phyloP scores from a whole-genome alignment of 148 eudicot genomes.

The Vaccinium myrtillus region DNA sequence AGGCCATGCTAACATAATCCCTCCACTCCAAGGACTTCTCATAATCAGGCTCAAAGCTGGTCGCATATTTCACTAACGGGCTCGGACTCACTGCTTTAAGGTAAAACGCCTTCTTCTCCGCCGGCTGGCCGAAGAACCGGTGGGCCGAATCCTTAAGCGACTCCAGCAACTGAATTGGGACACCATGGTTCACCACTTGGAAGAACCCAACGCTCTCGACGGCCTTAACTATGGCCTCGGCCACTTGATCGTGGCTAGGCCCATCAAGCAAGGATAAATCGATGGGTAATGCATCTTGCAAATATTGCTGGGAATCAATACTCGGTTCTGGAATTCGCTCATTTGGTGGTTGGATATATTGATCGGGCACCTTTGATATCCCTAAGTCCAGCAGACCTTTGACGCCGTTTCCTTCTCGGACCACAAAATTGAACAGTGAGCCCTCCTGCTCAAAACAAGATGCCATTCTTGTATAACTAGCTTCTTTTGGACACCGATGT shows the following conservation, averaged over 20 bases:
- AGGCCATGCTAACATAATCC: slow-evolving; percentile 34
- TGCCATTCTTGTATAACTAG: slow-evolving; percentile 16
- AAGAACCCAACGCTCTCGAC: slow-evolving; percentile 34
- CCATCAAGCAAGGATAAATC: slow-evolving; percentile 27
- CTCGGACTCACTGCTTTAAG: slow-evolving; percentile 26
- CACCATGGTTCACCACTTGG: slow-evolving; percentile 37
- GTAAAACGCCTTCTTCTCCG: slow-evolving; percentile 32
- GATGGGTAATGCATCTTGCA: slow-evolving; percentile 4
- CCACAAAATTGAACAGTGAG: slow-evolving; percentile 33
- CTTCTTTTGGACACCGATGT: background rate
- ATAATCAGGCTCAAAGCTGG: slow-evolving; percentile 34
- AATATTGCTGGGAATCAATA: background rate
- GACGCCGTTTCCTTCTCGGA: slow-evolving; percentile 31
- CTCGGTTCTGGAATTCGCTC: slow-evolving; percentile 16
- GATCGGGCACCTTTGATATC: slow-evolving; percentile 20
- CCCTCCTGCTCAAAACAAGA: slow-evolving; percentile 20
- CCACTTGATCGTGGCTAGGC: slow-evolving; percentile 28
- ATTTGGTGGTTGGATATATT: slow-evolving; percentile 28
- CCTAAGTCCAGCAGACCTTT: slow-evolving; percentile 32
- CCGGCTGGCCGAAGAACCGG: slow-evolving; percentile 23
- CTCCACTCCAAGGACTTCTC: slow-evolving; percentile 47
- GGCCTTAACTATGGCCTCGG: slow-evolving; percentile 19
- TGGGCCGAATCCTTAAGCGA: slow-evolving; percentile 27
- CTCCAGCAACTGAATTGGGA: slow-evolving; percentile 23
- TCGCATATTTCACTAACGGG: slow-evolving; percentile 29